Base-by-base conservation (phyloP, 495 filamentous ascomycete species). In the Hamigera avellanea region DNA sequence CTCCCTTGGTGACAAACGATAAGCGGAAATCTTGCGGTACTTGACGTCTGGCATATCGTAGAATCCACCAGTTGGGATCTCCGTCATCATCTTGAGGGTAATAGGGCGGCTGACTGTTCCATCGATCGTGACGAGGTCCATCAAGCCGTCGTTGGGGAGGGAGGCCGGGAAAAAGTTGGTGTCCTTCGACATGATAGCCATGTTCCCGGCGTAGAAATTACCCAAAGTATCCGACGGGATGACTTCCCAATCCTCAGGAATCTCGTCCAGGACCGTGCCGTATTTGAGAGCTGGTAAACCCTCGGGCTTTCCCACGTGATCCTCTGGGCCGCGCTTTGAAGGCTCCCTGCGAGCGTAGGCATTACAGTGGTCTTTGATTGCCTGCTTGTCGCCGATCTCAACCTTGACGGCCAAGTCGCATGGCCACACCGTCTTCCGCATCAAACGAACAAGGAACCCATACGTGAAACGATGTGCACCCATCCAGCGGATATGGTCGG, bases 151-250 rank as follows among this genome's bases (percentile, higher is more conserved):
- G 36, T 78, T 75, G 6, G 86, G 83, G 9, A 91, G 70, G 0
- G 91, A 72, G 1, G 84, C 80, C 0, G 85, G 71, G 69, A 98
- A 98, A 67, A 95, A 93, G 46, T 83, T 85, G 23, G 78, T 72
- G 37, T 84, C 81, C 15, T 87, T 73, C 2, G 86, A 77, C 84
- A 98, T 86, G 57, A 80, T 85, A 4, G 84, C 76, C 86, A 95
- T 91, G 49, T 95, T 98, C 35, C 91, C 91, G 7, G 80, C 80
- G 55, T 91, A 95, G 62, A 98, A 95, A 52, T 83, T 95, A 6
- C 88, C 86, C 26, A 98, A 62, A 13, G 76, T 83, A 38, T 85
- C 76, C 34, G 78, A 68, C 4, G 82, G 74, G 8, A 81, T 56
- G 14, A 80, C 59, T 35, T 80, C 67, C 83, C 86, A 94, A 23